A percentile compares a stretch with the other conserved stretches of the same genome.
Evolutionary conservation across 495 filamentous ascomycete species (phyloP).

Genomic region (Hyaloscypha finlandica): DNA sequence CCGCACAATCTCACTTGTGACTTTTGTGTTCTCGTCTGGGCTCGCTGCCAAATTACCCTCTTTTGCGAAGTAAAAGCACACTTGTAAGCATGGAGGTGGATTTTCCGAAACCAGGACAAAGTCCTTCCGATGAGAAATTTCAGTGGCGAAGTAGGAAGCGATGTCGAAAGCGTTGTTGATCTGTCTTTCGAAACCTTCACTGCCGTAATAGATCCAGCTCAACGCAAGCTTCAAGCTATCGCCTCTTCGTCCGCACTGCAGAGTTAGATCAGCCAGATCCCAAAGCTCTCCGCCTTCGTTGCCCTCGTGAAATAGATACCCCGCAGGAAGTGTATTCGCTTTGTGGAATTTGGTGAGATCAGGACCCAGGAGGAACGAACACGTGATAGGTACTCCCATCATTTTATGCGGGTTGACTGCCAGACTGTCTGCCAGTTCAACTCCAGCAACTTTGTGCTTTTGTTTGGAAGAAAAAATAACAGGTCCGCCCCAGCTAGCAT

Average conservation of each 20-base stretch:
- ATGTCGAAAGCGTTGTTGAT: constrained; percentile 33
- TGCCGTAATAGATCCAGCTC: constrained; percentile 88
- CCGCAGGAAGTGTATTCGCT: constrained; percentile 84
- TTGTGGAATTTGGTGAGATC: constrained; percentile 75
- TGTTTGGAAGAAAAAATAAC: constrained; percentile 74
- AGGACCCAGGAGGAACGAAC: constrained; percentile 79
- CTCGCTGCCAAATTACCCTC: constrained; percentile 52
- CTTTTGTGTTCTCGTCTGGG: constrained; percentile 62
- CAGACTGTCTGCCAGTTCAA: constrained; percentile 73
- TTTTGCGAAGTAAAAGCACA: constrained; percentile 87
- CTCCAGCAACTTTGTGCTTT: constrained; percentile 64
- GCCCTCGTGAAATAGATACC: constrained; percentile 76
- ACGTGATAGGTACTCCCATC: constrained; percentile 88
- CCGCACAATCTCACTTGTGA: constrained; percentile 68
- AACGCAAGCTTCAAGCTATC: constrained; percentile 87
- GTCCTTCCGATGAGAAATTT: constrained; percentile 51
- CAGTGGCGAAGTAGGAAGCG: constrained; percentile 29
- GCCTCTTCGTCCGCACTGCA: constrained; percentile 86
- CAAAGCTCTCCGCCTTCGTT: constrained; percentile 60
- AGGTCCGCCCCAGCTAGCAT: constrained; percentile 87
- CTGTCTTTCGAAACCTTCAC: constrained; percentile 27
- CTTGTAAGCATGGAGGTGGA: constrained; percentile 87
- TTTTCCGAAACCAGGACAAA: constrained; percentile 73
- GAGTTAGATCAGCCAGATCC: constrained; percentile 91
- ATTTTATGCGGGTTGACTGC: constrained; percentile 96